These are phyloP conservation scores for Cryoendolithus antarcticus DNA, from an alignment of 2,329 filamentous ascomycete genomes.

Conservation along the genomic window DNA sequence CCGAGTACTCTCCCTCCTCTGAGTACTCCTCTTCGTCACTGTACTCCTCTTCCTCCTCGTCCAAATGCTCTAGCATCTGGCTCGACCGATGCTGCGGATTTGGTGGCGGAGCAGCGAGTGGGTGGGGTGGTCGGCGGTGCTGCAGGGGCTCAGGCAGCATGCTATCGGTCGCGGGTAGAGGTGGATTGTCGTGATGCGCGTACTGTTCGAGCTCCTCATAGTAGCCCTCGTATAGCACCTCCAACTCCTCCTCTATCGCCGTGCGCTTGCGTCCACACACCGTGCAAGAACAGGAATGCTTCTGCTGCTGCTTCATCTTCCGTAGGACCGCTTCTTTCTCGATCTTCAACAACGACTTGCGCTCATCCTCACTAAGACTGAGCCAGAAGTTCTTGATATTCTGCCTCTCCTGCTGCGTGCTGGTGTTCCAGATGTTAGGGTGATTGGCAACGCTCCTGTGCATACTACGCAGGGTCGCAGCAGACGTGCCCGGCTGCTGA, in stretches of 20 bases:
- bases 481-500: constrained; percentile 6
- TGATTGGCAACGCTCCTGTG: constrained; percentile 27
- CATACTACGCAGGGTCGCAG: constrained; percentile 8
- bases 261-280: constrained; percentile 93
- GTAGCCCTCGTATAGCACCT: constrained; percentile 95
- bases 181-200: constrained; percentile 65
- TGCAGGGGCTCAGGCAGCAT: constrained; percentile 44
- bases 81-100: constrained; percentile 55
- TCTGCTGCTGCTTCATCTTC: constrained; percentile 99
- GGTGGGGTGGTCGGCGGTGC: constrained; percentile 28
- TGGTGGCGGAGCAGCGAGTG: constrained; percentile 20
- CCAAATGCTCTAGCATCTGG: constrained; percentile 57
- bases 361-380: constrained; percentile 82
- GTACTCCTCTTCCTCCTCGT: constrained; percentile 49
- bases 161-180: constrained; percentile 42
- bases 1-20: constrained; percentile 55
- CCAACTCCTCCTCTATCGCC: constrained; percentile 94
- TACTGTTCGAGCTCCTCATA: constrained; percentile 97
- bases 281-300: constrained; percentile 95
- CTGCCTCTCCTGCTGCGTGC: constrained; percentile 84
- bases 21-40: constrained; percentile 47
- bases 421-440: constrained; percentile 96
- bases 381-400: constrained; percentile 98
- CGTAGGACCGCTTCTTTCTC: constrained; percentile 96
- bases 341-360: constrained; percentile 90